phyloP scores from a whole-genome alignment of 805 yeast genomes.

The Sporopachydermia quercuum region DNA sequence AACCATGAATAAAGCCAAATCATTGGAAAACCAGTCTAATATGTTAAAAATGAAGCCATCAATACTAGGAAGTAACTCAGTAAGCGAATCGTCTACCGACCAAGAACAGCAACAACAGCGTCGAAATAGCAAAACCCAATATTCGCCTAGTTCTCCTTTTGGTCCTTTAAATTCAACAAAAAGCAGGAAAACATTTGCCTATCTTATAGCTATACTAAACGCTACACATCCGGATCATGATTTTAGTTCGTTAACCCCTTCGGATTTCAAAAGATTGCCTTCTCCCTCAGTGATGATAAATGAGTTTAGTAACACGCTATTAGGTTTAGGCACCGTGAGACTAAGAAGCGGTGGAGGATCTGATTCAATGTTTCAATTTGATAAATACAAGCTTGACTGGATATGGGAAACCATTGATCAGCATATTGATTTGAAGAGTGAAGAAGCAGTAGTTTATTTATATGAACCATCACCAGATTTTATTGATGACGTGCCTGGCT shows the following conservation, averaged over 20 bases:
- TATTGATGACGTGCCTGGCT: conserved; percentile 47
- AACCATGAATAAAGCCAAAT: conserved; percentile 1
- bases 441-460: conserved; percentile 23
- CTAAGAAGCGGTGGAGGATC: conserved; percentile 15
- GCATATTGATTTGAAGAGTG: conserved; percentile 61
- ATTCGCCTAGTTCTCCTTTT: conserved; percentile 42
- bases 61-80: conserved; percentile 5
- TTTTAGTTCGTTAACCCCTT: conserved; percentile 74
- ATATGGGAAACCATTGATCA: conserved; percentile 81
- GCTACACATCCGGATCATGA: conserved; percentile 95
- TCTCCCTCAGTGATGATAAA: conserved; percentile 28
- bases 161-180: conserved; percentile 84
- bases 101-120: too few species aligned
- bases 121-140: conserved; percentile 10
- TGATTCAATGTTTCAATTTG: conserved; percentile 15
- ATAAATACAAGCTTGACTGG: conserved; percentile 37
- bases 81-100: conserved; percentile 3
- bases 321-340: conserved; percentile 36
- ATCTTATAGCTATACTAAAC: conserved; percentile 77
- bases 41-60: too few species aligned
- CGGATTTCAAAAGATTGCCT: conserved; percentile 42
- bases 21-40: conserved; percentile 4
- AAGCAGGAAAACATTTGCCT: conserved; percentile 79
- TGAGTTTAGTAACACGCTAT: conserved; percentile 63
- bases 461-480: conserved; percentile 36